Percentiles rank a stretch among this genome's conserved stretches.
These are phyloP conservation scores for Effrenium voratum DNA, from an alignment of 73 alveolate genomes.

Conservation along the genomic window DNA sequence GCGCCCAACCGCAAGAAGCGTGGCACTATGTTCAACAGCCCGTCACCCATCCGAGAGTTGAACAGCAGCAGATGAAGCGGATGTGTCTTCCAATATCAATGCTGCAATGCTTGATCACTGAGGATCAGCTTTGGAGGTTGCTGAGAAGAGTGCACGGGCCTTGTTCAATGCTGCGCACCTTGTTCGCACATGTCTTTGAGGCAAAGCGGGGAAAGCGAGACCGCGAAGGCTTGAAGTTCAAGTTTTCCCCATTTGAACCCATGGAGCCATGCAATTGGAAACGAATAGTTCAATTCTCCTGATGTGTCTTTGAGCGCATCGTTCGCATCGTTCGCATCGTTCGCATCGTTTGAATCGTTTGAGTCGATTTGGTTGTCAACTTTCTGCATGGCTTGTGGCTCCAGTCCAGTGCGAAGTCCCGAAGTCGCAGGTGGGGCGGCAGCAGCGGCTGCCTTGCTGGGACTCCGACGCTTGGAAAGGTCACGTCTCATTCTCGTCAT, in stretches of 20 bases:
- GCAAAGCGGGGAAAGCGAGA: constrained; percentile 43
- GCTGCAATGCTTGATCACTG: not conserved
- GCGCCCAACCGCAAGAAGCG: constrained; percentile 90
- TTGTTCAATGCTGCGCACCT: not conserved
- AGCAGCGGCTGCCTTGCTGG: constrained; percentile 58
- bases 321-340: too few relatives aligned
- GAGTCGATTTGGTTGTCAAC: not conserved
- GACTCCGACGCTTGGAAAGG: constrained; percentile 27
- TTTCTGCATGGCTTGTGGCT: not conserved
- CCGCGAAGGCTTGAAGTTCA: constrained; percentile 22
- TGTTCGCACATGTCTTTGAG: not conserved
- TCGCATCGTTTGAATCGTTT: too few relatives aligned
- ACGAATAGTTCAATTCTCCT: too few relatives aligned
- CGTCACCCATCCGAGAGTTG: too few relatives aligned
- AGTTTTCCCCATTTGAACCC: not conserved
- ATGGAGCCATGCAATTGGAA: too few relatives aligned
- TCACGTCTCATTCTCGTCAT: not conserved
- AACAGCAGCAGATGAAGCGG: too few relatives aligned
- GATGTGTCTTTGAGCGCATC: too few relatives aligned
- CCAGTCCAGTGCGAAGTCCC: too few relatives aligned
- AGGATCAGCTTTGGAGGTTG: constrained; percentile 71
- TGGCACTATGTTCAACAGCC: constrained; percentile 66
- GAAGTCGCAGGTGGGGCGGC: constrained; percentile 60
- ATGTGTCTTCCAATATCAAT: not conserved
- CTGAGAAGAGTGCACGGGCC: constrained; percentile 26